Conservation (phyloP, 2,329 filamentous ascomycete species). For the Trichoderma sp. region DNA sequence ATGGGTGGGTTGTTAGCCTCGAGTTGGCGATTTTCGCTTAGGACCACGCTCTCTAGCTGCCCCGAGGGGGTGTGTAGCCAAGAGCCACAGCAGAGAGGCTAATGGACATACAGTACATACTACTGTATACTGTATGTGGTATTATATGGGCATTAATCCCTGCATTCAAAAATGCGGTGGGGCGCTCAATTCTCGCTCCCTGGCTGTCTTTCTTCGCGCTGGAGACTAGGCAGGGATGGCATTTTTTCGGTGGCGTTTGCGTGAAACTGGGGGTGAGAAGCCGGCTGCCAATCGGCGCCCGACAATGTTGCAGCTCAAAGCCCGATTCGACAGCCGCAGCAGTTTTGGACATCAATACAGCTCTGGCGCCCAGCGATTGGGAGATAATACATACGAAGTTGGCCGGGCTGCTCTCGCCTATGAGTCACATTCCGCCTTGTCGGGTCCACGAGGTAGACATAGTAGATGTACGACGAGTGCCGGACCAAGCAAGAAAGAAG, state of each 20-base stretch:
- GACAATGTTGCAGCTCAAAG: constrained; percentile 15
- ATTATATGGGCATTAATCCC: too few relatives aligned
- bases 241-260: constrained; percentile 4
- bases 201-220: not conserved
- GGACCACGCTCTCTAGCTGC: constrained; percentile 11
- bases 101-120: too few relatives aligned
- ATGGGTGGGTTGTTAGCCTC: constrained; percentile 16
- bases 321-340: constrained; percentile 23
- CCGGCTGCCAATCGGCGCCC: constrained; percentile 23
- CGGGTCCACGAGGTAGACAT: not conserved
- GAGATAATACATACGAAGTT: constrained; percentile 21
- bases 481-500: not conserved
- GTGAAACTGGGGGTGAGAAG: constrained; percentile 13
- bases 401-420: not conserved
- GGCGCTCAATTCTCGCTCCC: not conserved
- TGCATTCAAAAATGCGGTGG: not conserved
- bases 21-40: constrained; percentile 10
- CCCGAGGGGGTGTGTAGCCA: constrained; percentile 4
- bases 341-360: constrained; percentile 29
- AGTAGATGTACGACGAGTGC: not conserved
- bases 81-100: not conserved
- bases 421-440: constrained; percentile 22
- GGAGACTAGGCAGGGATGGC: constrained; percentile 1
- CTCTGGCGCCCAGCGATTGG: constrained; percentile 22
- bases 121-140: too few relatives aligned